phyloP scores from a whole-genome alignment of 1,139 yeast genomes.

The Geotrichum histeridarum region DNA sequence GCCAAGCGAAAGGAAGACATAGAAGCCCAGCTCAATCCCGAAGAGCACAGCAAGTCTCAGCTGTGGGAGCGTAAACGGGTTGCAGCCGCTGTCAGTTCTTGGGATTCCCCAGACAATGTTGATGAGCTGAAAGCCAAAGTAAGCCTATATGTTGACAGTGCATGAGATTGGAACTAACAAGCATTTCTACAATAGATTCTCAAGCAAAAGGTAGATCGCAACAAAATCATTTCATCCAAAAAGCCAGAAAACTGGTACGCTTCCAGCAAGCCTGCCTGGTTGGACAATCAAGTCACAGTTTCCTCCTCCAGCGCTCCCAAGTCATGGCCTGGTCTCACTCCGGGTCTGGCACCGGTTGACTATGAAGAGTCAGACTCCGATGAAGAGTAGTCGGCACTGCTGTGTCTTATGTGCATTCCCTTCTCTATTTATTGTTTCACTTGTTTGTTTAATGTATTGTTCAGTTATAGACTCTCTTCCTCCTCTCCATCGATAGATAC shows the following conservation, averaged over 20 bases:
- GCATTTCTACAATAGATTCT: slow-evolving; percentile 10
- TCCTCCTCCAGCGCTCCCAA: slow-evolving; percentile 28
- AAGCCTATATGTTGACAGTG: not conserved
- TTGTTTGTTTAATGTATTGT: slow-evolving; percentile 8
- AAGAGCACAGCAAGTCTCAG: slow-evolving; percentile 15
- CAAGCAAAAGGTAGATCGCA: slow-evolving; percentile 15
- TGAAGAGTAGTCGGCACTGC: not conserved
- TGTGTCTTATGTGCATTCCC: not conserved
- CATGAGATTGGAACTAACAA: not conserved
- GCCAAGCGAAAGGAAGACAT: slow-evolving; percentile 14
- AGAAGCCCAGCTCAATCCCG: slow-evolving; percentile 22
- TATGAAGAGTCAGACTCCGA: slow-evolving; percentile 40
- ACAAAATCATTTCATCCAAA: slow-evolving; percentile 10
- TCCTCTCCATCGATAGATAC: too few relatives aligned
- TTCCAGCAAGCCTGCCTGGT: slow-evolving; percentile 16
- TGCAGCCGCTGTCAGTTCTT: slow-evolving; percentile 22
- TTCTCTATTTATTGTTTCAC: not conserved
- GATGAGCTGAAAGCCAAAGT: slow-evolving; percentile 23
- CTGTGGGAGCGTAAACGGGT: slow-evolving; percentile 19
- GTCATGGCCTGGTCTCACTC: slow-evolving; percentile 68
- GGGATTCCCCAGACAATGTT: slow-evolving; percentile 22
- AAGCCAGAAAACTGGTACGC: slow-evolving; percentile 17
- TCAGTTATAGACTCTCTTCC: not conserved
- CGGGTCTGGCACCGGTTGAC: slow-evolving; percentile 89
- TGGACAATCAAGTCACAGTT: slow-evolving; percentile 19